These are phyloP conservation scores for Cichorium intybus DNA, from an alignment of 140 eudicot species.

Conservation along the genomic window DNA sequence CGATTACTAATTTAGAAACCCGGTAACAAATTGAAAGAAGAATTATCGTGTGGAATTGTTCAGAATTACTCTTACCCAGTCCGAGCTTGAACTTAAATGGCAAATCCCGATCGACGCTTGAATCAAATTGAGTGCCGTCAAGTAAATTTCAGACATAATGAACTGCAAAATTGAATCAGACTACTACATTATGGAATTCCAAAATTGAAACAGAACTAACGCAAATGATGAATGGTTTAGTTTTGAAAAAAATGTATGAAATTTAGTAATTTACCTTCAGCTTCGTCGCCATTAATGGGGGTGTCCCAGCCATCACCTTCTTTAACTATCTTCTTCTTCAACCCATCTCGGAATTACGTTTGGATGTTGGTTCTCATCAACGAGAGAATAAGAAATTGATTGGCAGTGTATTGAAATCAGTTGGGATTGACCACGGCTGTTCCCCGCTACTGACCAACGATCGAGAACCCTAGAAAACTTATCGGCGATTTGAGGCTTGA, in stretches of 20 bases:
- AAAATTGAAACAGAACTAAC: neutral
- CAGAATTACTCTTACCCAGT: conserved; percentile 22
- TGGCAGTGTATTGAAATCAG: too few species aligned
- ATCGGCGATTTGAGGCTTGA: too few species aligned
- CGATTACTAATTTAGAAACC: conserved; percentile 2
- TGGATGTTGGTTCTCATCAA: too few species aligned
- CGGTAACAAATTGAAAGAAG: conserved; percentile 2
- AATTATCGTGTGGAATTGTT: neutral
- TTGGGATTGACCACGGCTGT: too few species aligned
- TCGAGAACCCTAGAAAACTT: too few species aligned
- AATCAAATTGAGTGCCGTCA: conserved; percentile 36
- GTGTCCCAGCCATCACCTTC: conserved; percentile 76
- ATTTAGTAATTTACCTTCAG: conserved; percentile 48
- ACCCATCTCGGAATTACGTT: too few species aligned
- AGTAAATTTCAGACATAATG: conserved; percentile 38
- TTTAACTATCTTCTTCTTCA: conserved; percentile 52
- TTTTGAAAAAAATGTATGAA: neutral
- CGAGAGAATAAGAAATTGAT: too few species aligned
- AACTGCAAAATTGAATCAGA: conserved; percentile 17
- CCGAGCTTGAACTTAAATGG: conserved; percentile 47
- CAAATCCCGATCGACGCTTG: conserved; percentile 28
- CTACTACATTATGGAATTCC: neutral
- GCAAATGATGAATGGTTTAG: neutral
- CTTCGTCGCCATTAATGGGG: conserved; percentile 63
- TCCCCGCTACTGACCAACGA: too few species aligned